These are phyloP conservation scores for Pseudogymnoascus sp. DNA, from an alignment of 2,329 filamentous ascomycete genomes.

Conservation along the genomic window DNA sequence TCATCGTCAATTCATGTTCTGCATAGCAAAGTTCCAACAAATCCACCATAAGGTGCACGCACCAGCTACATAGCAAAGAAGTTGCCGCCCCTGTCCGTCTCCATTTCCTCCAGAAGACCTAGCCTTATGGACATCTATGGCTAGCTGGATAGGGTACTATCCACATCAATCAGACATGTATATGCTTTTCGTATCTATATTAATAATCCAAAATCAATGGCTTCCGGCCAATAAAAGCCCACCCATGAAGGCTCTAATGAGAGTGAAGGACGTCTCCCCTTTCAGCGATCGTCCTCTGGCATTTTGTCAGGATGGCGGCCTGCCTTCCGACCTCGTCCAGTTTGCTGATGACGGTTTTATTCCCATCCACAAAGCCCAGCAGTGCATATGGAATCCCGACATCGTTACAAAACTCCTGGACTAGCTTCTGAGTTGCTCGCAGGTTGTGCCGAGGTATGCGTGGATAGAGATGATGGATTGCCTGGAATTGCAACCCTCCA, in stretches of 20 bases:
- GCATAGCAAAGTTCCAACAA: background rate
- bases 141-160: background rate
- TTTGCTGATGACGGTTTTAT: constrained; percentile 69
- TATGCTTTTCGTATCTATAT: background rate
- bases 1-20: constrained; percentile 2
- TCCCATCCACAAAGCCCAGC: constrained; percentile 78
- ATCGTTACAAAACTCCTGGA: constrained; percentile 74
- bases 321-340: constrained; percentile 75
- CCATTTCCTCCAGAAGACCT: background rate
- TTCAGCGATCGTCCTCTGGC: constrained; percentile 44
- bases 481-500: constrained; percentile 83
- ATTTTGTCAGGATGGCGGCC: constrained; percentile 69
- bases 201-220: background rate
- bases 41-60: background rate
- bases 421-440: constrained; percentile 64
- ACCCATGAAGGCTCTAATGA: constrained; percentile 15
- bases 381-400: constrained; percentile 78
- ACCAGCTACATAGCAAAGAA: background rate
- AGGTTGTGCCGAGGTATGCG: constrained; percentile 81
- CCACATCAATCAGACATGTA: background rate
- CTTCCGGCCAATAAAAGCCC: background rate
- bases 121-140: background rate
- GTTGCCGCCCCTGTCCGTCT: background rate
- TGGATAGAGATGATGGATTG: constrained; percentile 78
- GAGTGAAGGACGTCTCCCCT: constrained; percentile 27